phyloP scores from a whole-genome alignment of 148 eudicot genomes.

The Heliosperma pusillum region DNA sequence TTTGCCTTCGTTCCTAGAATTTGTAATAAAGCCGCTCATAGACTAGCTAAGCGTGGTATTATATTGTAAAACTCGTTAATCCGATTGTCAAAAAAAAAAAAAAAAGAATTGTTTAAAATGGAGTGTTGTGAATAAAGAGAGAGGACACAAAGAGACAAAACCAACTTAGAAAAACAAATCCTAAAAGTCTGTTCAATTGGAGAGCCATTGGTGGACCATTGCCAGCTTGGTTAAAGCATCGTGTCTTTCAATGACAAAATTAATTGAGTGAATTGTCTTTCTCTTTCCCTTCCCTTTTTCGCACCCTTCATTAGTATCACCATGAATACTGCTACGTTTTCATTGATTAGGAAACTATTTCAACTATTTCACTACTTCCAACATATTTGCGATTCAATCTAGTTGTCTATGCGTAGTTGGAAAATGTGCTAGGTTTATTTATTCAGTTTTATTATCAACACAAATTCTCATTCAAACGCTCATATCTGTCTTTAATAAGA shows the following conservation, averaged over 20 bases:
- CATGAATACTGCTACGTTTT: not conserved
- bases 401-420: too few relatives aligned
- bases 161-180: slow-evolving; percentile 19
- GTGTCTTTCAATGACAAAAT: slow-evolving; percentile 7
- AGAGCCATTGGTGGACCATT: slow-evolving; percentile 20
- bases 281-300: not conserved
- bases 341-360: slow-evolving; percentile 1
- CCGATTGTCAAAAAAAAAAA: too few relatives aligned
- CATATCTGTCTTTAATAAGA: too few relatives aligned
- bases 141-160: slow-evolving; percentile 4
- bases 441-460: too few relatives aligned
- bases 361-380: not conserved
- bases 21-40: too few relatives aligned
- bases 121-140: too few relatives aligned
- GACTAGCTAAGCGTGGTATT: too few relatives aligned
- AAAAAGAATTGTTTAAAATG: too few relatives aligned
- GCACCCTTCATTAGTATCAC: not conserved
- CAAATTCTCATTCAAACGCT: too few relatives aligned
- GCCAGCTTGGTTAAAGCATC: slow-evolving; percentile 27
- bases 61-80: too few relatives aligned
- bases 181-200: slow-evolving; percentile 1
- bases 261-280: not conserved
- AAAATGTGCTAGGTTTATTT: too few relatives aligned
- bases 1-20: too few relatives aligned
- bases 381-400: slow-evolving; percentile 4